Evolutionary conservation across 2,329 filamentous ascomycete genomes (phyloP), one percentile per base, ranked within the genome.

Genomic region (Colletotrichum costaricense): DNA sequence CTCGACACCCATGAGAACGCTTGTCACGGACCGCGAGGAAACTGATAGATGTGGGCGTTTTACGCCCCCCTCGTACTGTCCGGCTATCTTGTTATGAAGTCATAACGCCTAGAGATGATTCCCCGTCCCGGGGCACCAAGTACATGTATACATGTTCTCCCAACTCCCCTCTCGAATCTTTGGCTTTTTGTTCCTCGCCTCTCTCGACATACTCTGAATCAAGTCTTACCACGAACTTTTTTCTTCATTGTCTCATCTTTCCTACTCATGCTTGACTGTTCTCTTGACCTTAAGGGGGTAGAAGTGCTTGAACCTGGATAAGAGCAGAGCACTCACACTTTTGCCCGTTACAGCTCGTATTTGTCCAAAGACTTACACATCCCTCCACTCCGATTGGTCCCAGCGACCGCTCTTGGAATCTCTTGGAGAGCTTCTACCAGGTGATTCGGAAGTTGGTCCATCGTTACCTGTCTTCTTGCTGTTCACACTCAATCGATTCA

Each of bases 241-340:
- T 14, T 16, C n/a, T n/a, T 58, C 66, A 35, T 64, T 22, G 56
- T 33, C 42, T 22, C 8, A 42, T 33, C 26, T 57, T 59, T 66
- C 35, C 62, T 63, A 38, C 59, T 67, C 70, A 73, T 73, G 70
- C 67, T 62, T 49, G 60, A 56, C 70, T 70, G 55, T 65, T 73
- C 67, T 70, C 70, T 73, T 59, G 55, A 70, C 38, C 42, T 73
- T 2, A 70, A 73, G 67, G 70, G 70, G 67, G 70, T 73, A 73
- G 60, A 73, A 73, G 67, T 73, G 60, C 67, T 73, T 65, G 70
- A 73, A 70, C 70, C 70, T 62, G 70, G 60, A 73, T 73, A 73
- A 73, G 70, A 73, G 70, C 60, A 70, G 70, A 73, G 70, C 55
- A 57, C 58, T 70, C 67, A 70, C 67, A 70, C 70, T 65, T 73